Evolutionary conservation across 306 rosid genomes (phyloP).

Genomic region (Ochetophila trinervis): DNA sequence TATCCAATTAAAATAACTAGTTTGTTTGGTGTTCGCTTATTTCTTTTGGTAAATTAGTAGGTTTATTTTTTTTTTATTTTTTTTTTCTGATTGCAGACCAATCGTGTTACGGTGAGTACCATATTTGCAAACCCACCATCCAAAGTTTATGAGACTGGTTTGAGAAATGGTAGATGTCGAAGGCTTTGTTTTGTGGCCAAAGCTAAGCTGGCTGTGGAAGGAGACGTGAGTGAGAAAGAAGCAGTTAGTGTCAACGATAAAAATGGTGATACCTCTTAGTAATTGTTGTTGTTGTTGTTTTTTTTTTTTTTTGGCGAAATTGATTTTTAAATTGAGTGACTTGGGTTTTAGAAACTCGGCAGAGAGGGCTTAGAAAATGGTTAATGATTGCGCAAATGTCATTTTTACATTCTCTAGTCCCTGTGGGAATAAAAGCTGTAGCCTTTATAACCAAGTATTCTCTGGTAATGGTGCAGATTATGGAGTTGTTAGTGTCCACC

Average conservation of each 20-base stretch:
- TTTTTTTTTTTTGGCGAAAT: too few relatives aligned
- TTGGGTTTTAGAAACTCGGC: slow-evolving; percentile 10
- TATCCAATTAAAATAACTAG: not conserved
- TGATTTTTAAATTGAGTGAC: not conserved
- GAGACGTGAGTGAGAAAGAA: slow-evolving; percentile 51
- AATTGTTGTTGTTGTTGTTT: not conserved
- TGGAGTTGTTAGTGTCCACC: slow-evolving; percentile 84
- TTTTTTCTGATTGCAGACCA: slow-evolving; percentile 36
- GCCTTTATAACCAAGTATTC: slow-evolving; percentile 8
- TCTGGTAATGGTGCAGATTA: slow-evolving; percentile 51
- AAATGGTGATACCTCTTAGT: slow-evolving; percentile 24
- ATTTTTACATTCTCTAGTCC: not conserved
- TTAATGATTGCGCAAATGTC: not conserved
- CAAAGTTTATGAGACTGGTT: slow-evolving; percentile 25
- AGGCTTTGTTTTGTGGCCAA: slow-evolving; percentile 31
- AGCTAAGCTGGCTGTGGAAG: slow-evolving; percentile 51
- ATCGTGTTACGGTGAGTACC: slow-evolving; percentile 24
- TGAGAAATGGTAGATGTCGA: slow-evolving; percentile 33
- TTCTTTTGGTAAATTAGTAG: not conserved
- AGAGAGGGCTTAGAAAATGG: not conserved
- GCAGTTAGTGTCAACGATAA: slow-evolving; percentile 29
- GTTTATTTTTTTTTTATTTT: not conserved
- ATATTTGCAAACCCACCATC: slow-evolving; percentile 23
- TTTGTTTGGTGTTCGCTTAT: not conserved
- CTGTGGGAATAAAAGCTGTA: not conserved